Base-by-base conservation (phyloP, 371 early-diverging fungal species). In the Choanephora cucurbitarum region DNA sequence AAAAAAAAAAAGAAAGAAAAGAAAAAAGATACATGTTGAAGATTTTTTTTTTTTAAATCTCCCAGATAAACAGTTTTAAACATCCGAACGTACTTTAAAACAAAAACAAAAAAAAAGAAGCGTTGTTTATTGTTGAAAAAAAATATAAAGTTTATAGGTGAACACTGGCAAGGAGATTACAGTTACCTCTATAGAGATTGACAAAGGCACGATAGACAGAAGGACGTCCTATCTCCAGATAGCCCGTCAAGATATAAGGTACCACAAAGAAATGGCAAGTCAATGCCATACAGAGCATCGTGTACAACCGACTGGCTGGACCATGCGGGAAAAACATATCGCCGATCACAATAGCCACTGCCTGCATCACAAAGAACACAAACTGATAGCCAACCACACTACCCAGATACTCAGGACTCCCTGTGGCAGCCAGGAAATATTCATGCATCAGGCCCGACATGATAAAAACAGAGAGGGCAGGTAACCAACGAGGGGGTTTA, bases 391-490 rank as follows among this genome's bases (percentile, higher is more conserved):
- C 69, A 52, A 66, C 59, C 8, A 63, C 65, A 17, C 60, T 7
- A 28, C 7, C 57, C 5, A 58, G 70, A 31, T 75, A 67, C 10
- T 57, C n/a, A 9, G 42, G 14, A 8, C 65, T 43, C 0, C 75
- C 75, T 1, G 69, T 57, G 0, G 72, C 52, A 43, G 65, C 64
- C 8, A 75, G 42, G 46, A 70, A 71, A 49, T 71, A 75, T 33
- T 75, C 75, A 41, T 75, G 75, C 75, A 75, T 75, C 0, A 71
- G 21, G 2, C 75, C 75, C 4, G 72, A 71, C 49, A 75, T 63
- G 11, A 60, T 52, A 67, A 75, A 75, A 0, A 75, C 75, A n/a
- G 60, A 50, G 18, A 66, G 42, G 2, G 65, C 64, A 4, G 72
- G 72, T 2, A 69, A 19, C 50, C 58, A 61, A 5, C 65, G 64